Percentiles rank a stretch among this genome's conserved stretches.
phyloP scores from a whole-genome alignment of 352 stramenopile genomes.

The Phytophthora niederhauseri region DNA sequence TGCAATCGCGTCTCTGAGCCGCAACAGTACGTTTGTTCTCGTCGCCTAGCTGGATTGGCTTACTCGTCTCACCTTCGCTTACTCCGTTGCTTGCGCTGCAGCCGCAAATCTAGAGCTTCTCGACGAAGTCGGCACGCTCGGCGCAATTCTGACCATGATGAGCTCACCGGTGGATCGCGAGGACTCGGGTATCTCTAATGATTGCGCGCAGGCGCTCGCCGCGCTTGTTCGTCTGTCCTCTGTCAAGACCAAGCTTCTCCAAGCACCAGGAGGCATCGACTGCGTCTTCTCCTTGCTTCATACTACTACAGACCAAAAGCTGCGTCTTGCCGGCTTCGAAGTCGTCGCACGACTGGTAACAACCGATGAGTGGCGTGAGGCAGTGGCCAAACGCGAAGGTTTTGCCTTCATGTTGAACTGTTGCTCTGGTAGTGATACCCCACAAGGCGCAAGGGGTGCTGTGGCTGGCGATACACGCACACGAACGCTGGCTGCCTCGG shows the following conservation, averaged over 20 bases:
- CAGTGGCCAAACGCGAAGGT: conserved; percentile 66
- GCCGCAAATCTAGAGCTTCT: conserved; percentile 75
- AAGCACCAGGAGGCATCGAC: conserved; percentile 68
- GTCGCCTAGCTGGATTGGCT: too few species aligned
- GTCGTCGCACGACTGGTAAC: conserved; percentile 66
- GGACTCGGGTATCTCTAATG: conserved; percentile 64
- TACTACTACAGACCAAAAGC: conserved; percentile 47
- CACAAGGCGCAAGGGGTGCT: conserved; percentile 19
- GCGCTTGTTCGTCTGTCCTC: conserved; percentile 58
- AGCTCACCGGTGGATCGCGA: conserved; percentile 52
- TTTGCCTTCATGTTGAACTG: conserved; percentile 71
- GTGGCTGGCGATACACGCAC: conserved; percentile 49
- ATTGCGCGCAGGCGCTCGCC: conserved; percentile 68
- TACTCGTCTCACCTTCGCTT: background rate
- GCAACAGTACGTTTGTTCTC: conserved; percentile 56
- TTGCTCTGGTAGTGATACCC: conserved; percentile 47
- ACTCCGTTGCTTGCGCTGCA: conserved; percentile 17
- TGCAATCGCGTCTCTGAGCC: conserved; percentile 72
- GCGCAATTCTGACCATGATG: conserved; percentile 79
- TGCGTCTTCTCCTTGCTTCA: conserved; percentile 74
- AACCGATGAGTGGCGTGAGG: conserved; percentile 63
- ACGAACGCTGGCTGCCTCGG: conserved; percentile 52
- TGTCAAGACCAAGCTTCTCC: conserved; percentile 68
- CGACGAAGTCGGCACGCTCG: conserved; percentile 69
- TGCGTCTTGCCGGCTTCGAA: conserved; percentile 61